These are phyloP conservation scores for Polytrichum commune DNA, from an alignment of 225 moss, liverwort and hornwort species.

Conservation along the genomic window DNA sequence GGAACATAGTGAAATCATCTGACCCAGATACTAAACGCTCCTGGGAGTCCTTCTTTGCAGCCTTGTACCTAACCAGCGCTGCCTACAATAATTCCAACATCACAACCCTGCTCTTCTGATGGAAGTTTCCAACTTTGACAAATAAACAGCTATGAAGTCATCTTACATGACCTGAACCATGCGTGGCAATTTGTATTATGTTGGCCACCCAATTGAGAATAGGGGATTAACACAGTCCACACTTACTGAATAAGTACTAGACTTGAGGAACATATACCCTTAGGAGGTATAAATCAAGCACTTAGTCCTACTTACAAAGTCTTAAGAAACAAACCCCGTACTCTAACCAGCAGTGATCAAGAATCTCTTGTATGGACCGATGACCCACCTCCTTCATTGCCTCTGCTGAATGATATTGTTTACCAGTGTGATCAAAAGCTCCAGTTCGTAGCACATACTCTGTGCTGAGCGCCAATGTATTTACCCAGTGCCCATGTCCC, in stretches of 20 bases:
- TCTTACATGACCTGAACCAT: too few relatives aligned
- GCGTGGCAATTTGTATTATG: too few relatives aligned
- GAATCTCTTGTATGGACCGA: background rate
- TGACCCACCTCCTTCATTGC: slow-evolving; percentile 65
- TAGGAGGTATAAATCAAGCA: too few relatives aligned
- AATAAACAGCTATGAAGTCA: too few relatives aligned
- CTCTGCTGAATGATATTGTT: slow-evolving; percentile 54
- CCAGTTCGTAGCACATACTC: slow-evolving; percentile 88
- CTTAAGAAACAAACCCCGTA: too few relatives aligned
- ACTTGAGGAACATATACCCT: too few relatives aligned
- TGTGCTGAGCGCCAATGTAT: slow-evolving; percentile 90
- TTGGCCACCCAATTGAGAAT: too few relatives aligned
- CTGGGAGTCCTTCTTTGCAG: slow-evolving; percentile 66
- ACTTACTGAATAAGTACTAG: too few relatives aligned
- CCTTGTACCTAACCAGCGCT: slow-evolving; percentile 70
- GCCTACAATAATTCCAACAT: slow-evolving; percentile 45
- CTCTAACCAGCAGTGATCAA: too few relatives aligned
- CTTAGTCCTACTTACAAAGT: too few relatives aligned
- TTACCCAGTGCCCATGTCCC: slow-evolving; percentile 99
- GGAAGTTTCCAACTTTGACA: too few relatives aligned
- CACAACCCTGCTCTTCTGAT: slow-evolving; percentile 7
- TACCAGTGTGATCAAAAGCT: slow-evolving; percentile 84
- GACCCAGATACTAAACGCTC: slow-evolving; percentile 96
- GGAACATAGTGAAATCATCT: slow-evolving; percentile 96
- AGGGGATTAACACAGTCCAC: too few relatives aligned